Conservation (phyloP, 257 asterid species). For the Buddleja alternifolia region DNA sequence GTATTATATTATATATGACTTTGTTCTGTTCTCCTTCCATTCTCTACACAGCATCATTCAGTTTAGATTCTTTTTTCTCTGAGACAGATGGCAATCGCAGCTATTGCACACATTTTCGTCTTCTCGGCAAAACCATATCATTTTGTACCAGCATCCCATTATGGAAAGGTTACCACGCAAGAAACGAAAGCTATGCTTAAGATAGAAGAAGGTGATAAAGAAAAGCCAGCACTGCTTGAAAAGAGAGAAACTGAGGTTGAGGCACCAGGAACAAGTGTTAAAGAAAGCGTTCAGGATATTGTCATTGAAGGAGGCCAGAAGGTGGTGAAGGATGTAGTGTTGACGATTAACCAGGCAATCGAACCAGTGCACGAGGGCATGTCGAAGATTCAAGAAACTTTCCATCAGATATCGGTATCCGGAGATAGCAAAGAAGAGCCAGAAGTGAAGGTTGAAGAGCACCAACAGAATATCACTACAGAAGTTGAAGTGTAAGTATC, state of each 20-base stretch:
- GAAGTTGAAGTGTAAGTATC: slow-evolving; percentile 34
- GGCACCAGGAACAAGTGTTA: slow-evolving; percentile 86
- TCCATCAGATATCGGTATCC: slow-evolving; percentile 66
- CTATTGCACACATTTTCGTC: slow-evolving; percentile 85
- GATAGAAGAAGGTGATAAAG: slow-evolving; percentile 52
- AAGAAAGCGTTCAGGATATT: slow-evolving; percentile 90
- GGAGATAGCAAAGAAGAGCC: slow-evolving; percentile 41
- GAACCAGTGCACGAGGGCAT: slow-evolving; percentile 93
- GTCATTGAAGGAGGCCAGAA: slow-evolving; percentile 94
- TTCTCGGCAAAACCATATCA: slow-evolving; percentile 84
- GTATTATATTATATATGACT: not conserved
- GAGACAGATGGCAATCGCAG: slow-evolving; percentile 93
- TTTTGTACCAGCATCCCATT: slow-evolving; percentile 47
- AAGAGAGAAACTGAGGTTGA: slow-evolving; percentile 68
- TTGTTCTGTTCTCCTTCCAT: not conserved
- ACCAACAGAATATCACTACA: slow-evolving; percentile 34
- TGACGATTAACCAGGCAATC: slow-evolving; percentile 92
- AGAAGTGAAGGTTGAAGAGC: slow-evolving; percentile 57
- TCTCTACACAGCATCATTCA: not conserved
- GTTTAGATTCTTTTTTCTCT: not conserved
- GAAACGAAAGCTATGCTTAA: slow-evolving; percentile 52
- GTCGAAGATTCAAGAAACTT: slow-evolving; percentile 86
- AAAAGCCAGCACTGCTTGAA: slow-evolving; percentile 58
- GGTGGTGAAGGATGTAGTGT: slow-evolving; percentile 87
- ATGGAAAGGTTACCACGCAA: slow-evolving; percentile 48